Conservation (phyloP, 2,329 filamentous ascomycete species). For the Trichoderma endophyticum region DNA sequence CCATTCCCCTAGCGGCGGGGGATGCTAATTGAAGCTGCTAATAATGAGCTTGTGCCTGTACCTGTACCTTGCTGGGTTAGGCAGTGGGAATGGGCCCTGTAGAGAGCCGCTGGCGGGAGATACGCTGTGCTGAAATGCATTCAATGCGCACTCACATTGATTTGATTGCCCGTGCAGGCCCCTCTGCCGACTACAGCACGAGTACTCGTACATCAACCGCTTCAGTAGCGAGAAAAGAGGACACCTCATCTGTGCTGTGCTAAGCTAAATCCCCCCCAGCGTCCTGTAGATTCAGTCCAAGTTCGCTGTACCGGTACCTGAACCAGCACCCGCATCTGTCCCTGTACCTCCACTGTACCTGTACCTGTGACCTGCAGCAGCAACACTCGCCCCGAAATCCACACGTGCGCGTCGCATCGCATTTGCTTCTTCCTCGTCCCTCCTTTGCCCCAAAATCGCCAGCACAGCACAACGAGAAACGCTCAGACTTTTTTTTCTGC, state of each 20-base stretch:
- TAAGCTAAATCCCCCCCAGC: background rate
- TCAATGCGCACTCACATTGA: background rate
- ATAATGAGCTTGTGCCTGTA: background rate
- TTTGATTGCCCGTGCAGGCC: background rate
- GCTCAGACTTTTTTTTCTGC: background rate
- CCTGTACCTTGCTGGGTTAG: background rate
- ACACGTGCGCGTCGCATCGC: slow-evolving; percentile 14
- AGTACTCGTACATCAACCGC: background rate
- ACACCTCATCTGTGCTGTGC: background rate
- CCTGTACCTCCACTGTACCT: background rate
- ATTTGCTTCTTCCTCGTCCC: background rate
- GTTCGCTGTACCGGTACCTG: too few species aligned
- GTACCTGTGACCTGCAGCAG: background rate
- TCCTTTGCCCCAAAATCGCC: slow-evolving; percentile 13
- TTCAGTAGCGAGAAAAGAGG: background rate
- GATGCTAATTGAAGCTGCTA: background rate
- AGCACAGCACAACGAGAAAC: background rate
- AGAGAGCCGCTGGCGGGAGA: background rate
- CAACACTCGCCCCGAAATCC: background rate
- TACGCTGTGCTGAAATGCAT: background rate
- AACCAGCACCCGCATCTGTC: too few species aligned
- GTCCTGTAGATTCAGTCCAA: background rate
- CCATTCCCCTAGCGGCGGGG: slow-evolving; percentile 1
- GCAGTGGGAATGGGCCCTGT: background rate
- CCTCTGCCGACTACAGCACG: background rate